Evolutionary conservation across 805 yeast species (phyloP).

Genomic region (Lachancea waltii): DNA sequence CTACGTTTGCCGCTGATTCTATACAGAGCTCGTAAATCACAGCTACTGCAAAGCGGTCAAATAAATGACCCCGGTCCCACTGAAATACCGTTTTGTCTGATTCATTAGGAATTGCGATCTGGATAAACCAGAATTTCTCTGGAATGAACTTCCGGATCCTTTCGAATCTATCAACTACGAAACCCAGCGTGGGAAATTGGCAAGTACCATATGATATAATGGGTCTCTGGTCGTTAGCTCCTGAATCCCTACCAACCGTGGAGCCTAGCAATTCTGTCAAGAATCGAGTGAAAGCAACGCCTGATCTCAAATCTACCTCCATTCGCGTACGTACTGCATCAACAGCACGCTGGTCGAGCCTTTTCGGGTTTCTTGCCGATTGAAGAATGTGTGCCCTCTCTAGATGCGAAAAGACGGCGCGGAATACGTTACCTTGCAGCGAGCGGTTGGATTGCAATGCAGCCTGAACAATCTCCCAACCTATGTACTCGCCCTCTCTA

Average conservation of each 20-base stretch:
- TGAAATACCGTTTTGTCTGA: constrained; percentile 37
- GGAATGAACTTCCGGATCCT: constrained; percentile 64
- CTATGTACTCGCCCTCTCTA: constrained; percentile 92
- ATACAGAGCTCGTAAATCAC: constrained; percentile 66
- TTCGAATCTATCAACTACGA: constrained; percentile 85
- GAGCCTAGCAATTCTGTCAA: constrained; percentile 44
- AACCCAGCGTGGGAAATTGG: constrained; percentile 95
- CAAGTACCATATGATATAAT: constrained; percentile 79
- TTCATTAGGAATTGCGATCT: constrained; percentile 43
- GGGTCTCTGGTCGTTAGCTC: constrained; percentile 17
- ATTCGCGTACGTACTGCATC: constrained; percentile 81
- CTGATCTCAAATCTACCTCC: constrained; percentile 85
- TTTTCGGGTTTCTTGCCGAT: constrained; percentile 67
- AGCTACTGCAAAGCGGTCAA: constrained; percentile 62
- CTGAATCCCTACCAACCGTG: constrained; percentile 15
- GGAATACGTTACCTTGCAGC: constrained; percentile 45
- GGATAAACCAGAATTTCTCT: constrained; percentile 77
- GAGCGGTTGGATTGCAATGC: constrained; percentile 43
- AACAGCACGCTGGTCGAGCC: constrained; percentile 60
- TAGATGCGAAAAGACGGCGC: constrained; percentile 85
- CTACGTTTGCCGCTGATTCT: constrained; percentile 38
- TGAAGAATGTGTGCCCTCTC: constrained; percentile 64
- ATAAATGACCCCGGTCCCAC: constrained; percentile 72
- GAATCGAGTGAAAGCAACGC: constrained; percentile 80
- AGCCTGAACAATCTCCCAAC: constrained; percentile 70